Conservation (phyloP, 768 basidiomycete species). For the Hericium coralloides region DNA sequence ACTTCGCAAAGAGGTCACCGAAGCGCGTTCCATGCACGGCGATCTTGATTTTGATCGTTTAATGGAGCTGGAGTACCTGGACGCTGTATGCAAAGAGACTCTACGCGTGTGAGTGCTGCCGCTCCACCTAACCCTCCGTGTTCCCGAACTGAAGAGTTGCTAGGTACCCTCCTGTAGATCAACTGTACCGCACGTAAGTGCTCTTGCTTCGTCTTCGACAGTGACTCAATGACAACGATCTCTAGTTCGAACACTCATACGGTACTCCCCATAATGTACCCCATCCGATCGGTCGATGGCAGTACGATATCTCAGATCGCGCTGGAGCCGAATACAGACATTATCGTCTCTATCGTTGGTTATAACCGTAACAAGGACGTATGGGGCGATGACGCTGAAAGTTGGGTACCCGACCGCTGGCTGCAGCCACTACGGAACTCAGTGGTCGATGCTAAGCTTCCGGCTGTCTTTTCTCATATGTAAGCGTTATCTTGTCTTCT, state of each 20-base stretch:
- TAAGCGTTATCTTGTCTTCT: conserved; percentile 1
- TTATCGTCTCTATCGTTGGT: conserved; percentile 19
- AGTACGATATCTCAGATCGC: conserved; percentile 24
- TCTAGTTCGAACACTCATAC: conserved; percentile 20
- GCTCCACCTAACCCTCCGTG: too few species aligned
- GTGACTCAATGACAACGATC: conserved; percentile 7
- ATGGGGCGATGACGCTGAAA: conserved; percentile 33
- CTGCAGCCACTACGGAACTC: conserved; percentile 16
- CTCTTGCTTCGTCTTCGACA: not conserved
- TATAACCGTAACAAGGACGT: conserved; percentile 21
- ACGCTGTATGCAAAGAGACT: too few species aligned
- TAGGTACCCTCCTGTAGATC: too few species aligned
- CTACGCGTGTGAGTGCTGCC: too few species aligned
- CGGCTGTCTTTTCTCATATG: conserved; percentile 26
- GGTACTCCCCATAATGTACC: conserved; percentile 20
- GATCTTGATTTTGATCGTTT: too few species aligned
- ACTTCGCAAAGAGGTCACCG: too few species aligned
- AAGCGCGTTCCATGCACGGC: too few species aligned
- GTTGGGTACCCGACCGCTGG: conserved; percentile 39
- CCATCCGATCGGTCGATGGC: conserved; percentile 13
- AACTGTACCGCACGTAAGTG: not conserved
- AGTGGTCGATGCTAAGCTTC: conserved; percentile 21
- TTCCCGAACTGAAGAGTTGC: too few species aligned
- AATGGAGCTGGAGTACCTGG: too few species aligned
- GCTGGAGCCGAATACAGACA: conserved; percentile 19